Conservation (phyloP, 257 asterid genomes). For the Primulina eburnea region DNA sequence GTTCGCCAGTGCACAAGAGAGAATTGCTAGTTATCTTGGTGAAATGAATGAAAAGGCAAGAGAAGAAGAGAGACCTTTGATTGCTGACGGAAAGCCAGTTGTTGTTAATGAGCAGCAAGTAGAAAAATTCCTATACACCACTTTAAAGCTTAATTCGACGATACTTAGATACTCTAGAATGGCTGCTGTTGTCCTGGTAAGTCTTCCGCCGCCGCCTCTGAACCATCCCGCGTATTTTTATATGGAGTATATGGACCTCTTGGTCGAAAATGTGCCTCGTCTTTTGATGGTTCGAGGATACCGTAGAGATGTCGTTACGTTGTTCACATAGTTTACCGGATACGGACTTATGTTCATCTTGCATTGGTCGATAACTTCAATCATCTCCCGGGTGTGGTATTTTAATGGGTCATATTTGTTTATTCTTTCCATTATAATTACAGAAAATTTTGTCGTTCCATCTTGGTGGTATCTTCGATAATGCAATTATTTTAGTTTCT, state of each 20-base stretch:
- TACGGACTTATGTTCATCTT: not conserved
- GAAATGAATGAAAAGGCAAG: slow-evolving; percentile 62
- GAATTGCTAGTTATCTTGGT: slow-evolving; percentile 56
- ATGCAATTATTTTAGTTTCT: no score
- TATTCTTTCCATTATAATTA: not conserved
- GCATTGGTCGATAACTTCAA: slow-evolving; percentile 8
- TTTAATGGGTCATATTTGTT: not conserved
- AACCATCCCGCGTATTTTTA: slow-evolving; percentile 85
- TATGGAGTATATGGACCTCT: slow-evolving; percentile 94
- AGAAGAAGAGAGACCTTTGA: slow-evolving; percentile 49
- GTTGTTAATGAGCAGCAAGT: slow-evolving; percentile 75
- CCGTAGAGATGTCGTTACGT: slow-evolving; percentile 89
- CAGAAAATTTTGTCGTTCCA: slow-evolving; percentile 11
- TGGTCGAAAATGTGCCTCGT: slow-evolving; percentile 95
- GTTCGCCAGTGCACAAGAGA: slow-evolving; percentile 54
- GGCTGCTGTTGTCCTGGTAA: slow-evolving; percentile 95
- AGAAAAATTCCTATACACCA: slow-evolving; percentile 80
- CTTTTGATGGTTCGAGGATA: slow-evolving; percentile 91
- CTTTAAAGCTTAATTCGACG: slow-evolving; percentile 78
- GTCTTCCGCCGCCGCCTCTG: slow-evolving; percentile 90
- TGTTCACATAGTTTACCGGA: slow-evolving; percentile 59
- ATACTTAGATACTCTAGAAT: slow-evolving; percentile 79
- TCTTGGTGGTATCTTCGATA: no score
- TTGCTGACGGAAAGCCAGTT: slow-evolving; percentile 81
- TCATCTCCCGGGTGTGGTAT: not conserved